Evolutionary conservation across 352 stramenopile genomes (phyloP).

Genomic region (Phytopythium chamaehyphon): DNA sequence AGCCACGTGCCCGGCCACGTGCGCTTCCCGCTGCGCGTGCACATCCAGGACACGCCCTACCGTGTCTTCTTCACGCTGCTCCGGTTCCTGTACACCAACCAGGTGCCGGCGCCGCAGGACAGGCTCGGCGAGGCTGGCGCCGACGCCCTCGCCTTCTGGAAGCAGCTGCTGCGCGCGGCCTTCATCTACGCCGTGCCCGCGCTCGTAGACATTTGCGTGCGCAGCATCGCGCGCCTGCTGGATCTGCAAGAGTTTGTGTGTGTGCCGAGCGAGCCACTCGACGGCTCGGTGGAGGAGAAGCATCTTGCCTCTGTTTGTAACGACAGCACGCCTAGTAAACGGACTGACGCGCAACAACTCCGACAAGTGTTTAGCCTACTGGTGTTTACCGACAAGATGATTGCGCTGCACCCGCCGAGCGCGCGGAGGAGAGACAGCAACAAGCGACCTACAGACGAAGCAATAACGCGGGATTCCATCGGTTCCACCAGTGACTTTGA

Average conservation of each 20-base stretch:
- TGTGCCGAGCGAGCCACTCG: background rate
- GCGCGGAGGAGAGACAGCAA: conserved; percentile 10
- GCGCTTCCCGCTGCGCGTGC: conserved; percentile 76
- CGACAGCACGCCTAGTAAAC: background rate
- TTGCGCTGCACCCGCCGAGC: conserved; percentile 35
- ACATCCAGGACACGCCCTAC: conserved; percentile 79
- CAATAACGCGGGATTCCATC: background rate
- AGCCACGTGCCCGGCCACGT: conserved; percentile 63
- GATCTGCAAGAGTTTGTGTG: background rate
- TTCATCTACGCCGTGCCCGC: conserved; percentile 73
- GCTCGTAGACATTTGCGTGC: conserved; percentile 59
- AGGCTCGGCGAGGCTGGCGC: background rate
- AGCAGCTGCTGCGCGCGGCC: conserved; percentile 56
- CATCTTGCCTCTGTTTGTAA: conserved; percentile 3
- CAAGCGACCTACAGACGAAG: background rate
- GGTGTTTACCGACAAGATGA: conserved; percentile 54
- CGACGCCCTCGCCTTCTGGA: conserved; percentile 42
- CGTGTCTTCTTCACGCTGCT: conserved; percentile 65
- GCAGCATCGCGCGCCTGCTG: conserved; percentile 30
- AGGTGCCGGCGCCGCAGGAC: conserved; percentile 19
- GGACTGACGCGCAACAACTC: conserved; percentile 13
- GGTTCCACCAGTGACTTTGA: background rate
- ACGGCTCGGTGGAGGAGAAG: background rate
- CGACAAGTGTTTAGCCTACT: conserved; percentile 37
- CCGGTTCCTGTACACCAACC: conserved; percentile 76